Conservation (phyloP, 768 basidiomycete species). For the Boletus coccyginus region DNA sequence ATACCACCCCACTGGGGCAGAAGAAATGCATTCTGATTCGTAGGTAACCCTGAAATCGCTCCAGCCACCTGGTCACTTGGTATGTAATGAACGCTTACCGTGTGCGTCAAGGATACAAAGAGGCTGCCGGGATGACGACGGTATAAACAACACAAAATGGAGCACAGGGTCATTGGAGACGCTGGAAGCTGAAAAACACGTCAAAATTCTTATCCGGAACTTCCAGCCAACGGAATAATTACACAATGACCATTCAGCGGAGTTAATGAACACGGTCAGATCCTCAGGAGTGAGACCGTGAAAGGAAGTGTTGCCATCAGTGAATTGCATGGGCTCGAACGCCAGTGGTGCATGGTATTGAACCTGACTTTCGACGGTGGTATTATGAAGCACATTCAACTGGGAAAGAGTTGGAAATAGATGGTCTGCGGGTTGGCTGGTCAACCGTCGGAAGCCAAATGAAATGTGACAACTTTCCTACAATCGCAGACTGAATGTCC, state of each 20-base stretch:
- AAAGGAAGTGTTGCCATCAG: conserved; percentile 31
- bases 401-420: conserved; percentile 61
- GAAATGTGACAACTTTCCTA: conserved; percentile 45
- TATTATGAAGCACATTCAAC: conserved; percentile 75
- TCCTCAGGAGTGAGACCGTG: conserved; percentile 76
- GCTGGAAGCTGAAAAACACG: conserved; percentile 65
- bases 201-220: conserved; percentile 3
- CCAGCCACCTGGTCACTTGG: conserved; percentile 8
- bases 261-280: conserved; percentile 91
- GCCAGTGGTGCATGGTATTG: conserved; percentile 90
- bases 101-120: conserved; percentile 59
- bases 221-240: conserved; percentile 21
- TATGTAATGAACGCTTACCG: conserved; percentile 35
- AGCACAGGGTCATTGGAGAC: conserved; percentile 92
- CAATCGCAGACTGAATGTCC: conserved; percentile 67
- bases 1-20: conserved; percentile 95
- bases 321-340: conserved; percentile 55
- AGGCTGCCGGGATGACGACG: conserved; percentile 65
- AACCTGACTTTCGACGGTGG: conserved; percentile 92
- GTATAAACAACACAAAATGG: conserved; percentile 89
- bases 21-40: conserved; percentile 68
- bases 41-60: conserved; percentile 40
- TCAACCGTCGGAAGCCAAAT: conserved; percentile 18
- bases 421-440: conserved; percentile 47
- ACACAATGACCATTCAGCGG: conserved; percentile 96